A percentile compares a stretch with the other conserved stretches of the same genome.
These are phyloP conservation scores for Xylariales sp. DNA, from an alignment of 2,329 filamentous ascomycete species.

Conservation along the genomic window DNA sequence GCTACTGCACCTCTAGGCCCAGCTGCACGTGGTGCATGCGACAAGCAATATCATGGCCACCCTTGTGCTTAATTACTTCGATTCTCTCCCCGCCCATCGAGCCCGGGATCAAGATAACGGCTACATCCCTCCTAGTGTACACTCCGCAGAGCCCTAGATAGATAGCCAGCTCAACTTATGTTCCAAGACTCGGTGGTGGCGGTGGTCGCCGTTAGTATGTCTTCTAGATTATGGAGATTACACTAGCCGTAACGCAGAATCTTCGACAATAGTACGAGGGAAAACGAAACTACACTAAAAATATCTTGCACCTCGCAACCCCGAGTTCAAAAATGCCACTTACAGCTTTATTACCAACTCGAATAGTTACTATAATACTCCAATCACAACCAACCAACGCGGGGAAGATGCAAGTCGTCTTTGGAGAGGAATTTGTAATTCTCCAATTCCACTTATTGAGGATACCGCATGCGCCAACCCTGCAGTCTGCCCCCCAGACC, in stretches of 20 bases:
- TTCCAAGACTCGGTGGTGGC: neutral
- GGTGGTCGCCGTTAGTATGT: conserved; percentile 11
- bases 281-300: neutral
- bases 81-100: conserved; percentile 8
- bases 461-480: conserved; percentile 16
- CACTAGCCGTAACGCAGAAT: neutral
- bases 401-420: conserved; percentile 8
- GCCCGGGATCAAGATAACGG: conserved; percentile 28
- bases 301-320: neutral
- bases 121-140: neutral
- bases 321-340: neutral
- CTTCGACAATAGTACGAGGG: neutral
- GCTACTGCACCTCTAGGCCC: neutral
- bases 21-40: conserved; percentile 20
- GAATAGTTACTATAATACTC: neutral
- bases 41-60: conserved; percentile 11
- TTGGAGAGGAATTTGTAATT: conserved; percentile 26
- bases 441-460: conserved; percentile 14
- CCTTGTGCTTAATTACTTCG: conserved; percentile 10
- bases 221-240: conserved; percentile 1
- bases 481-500: conserved; percentile 18
- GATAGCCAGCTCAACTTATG: conserved; percentile 8
- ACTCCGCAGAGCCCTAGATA: no score
- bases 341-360: neutral
- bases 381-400: conserved; percentile 4